Evolutionary conservation across 2,329 filamentous ascomycete species (phyloP).

Genomic region (Penicillium fuscoglaucum): DNA sequence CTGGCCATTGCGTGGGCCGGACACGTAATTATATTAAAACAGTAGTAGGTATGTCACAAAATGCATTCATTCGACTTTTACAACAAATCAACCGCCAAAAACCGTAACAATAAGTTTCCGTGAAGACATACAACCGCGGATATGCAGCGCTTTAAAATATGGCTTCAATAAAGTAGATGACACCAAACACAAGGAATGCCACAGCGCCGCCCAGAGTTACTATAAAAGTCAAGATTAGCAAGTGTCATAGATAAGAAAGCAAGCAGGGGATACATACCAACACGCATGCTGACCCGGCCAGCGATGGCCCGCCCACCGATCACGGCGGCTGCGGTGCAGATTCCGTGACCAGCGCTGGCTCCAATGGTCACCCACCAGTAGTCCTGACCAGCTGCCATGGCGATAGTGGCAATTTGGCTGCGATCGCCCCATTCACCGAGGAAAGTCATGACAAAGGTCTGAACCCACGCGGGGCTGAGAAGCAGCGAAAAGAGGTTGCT

Average conservation of each 20-base stretch:
- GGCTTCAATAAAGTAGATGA: conserved; percentile 87
- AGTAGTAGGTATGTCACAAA: conserved; percentile 12
- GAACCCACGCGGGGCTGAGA: conserved; percentile 94
- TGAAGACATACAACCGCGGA: conserved; percentile 11
- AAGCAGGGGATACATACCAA: conserved; percentile 67
- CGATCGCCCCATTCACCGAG: conserved; percentile 97
- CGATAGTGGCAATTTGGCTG: conserved; percentile 96
- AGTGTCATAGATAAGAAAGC: background rate
- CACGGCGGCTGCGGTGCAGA: conserved; percentile 89
- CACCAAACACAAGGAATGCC: conserved; percentile 85
- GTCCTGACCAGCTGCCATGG: conserved; percentile 96
- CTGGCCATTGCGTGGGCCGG: conserved; percentile 1
- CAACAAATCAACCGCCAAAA: conserved; percentile 13
- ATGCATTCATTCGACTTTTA: conserved; percentile 15
- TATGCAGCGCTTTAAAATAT: conserved; percentile 50
- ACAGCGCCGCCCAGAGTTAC: conserved; percentile 89
- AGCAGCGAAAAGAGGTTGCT: conserved; percentile 85
- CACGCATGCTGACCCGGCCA: conserved; percentile 88
- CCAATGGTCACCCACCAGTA: conserved; percentile 98
- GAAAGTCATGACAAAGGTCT: conserved; percentile 99
- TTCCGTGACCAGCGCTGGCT: conserved; percentile 78
- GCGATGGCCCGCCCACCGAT: conserved; percentile 90
- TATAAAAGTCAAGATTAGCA: conserved; percentile 44
- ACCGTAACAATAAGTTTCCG: conserved; percentile 2
- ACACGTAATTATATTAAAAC: conserved; percentile 15